A percentile compares a stretch with the other conserved stretches of the same genome.
phyloP scores from a whole-genome alignment of 2,329 filamentous ascomycete species.

The Daldinia sp. region DNA sequence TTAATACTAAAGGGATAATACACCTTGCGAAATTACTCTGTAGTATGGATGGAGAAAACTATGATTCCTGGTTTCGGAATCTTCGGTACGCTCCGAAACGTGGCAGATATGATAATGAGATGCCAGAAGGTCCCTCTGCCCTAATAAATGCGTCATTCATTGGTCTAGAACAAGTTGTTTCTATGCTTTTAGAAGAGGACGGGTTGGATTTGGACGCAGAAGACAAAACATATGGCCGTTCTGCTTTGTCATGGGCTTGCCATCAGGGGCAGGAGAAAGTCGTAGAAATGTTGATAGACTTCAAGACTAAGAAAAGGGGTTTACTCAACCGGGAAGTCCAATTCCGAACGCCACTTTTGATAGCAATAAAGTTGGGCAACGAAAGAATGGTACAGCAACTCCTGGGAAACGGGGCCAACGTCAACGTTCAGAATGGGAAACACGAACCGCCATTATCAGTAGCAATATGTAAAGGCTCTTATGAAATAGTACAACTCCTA shows the following conservation, averaged over 20 bases:
- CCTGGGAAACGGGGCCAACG: neutral
- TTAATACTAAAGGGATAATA: neutral
- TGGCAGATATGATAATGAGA: too few relatives aligned
- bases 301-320: neutral
- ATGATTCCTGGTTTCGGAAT: neutral
- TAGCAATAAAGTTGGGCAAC: neutral
- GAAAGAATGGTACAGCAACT: neutral
- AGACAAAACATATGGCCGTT: neutral
- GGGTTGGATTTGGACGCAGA: neutral
- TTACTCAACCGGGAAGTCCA: neutral
- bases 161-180: conserved; percentile 23
- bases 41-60: neutral
- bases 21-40: neutral
- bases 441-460: neutral
- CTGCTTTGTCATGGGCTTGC: neutral
- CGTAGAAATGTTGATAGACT: neutral
- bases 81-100: too few relatives aligned
- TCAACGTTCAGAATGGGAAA: neutral
- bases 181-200: neutral
- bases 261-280: neutral
- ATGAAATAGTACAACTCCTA: neutral
- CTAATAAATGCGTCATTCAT: conserved; percentile 32
- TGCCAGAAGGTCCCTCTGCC: neutral
- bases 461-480: neutral
- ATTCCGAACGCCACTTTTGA: neutral